Base-by-base conservation (phyloP, 2,329 filamentous ascomycete species). In the Metarhizium guizhouense region DNA sequence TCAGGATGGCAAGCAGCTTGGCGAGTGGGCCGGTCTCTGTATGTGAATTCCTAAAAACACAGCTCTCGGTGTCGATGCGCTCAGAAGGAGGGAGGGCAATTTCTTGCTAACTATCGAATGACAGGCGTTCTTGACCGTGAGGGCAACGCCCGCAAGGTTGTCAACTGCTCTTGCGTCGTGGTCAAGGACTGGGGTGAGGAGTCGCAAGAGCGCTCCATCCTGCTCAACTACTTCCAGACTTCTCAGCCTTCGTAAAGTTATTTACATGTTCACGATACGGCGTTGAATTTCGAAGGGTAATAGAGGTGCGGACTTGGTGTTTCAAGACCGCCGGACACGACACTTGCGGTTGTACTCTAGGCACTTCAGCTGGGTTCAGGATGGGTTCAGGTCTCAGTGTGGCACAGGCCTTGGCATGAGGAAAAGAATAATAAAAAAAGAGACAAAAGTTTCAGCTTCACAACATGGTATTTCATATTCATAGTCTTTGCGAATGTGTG, bases 191-290 rank as follows among this genome's bases (percentile, higher is more conserved):
- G 94, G 94, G 94, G 94, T 85, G 94, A 97, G 86, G 94, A 99
- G 84, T 95, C 89, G 67, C 92, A 95, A 82, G 94, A 99, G 86
- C 92, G 94, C 74, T 90, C 87, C 72, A 91, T 97, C 79, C 89
- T 99, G 75, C 90, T 99, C 78, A 96, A 99, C 88, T 99, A 99
- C 89, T 97, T 99, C 92, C 89, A 96, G 83, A 96, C 91, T 75
- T 83, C 85, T 76, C 83, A 85, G 75, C 32, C 32, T 11, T 11
- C 6, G 32, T 7, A 34, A 85, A 70, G 49, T 29, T 13, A 52
- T 47, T 43, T 48, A 59, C 50, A 48, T 56, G 58, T 52, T 57
- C 57, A 60, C 58, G 59, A 61, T 20, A 62, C 60, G 64, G 68
- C 61, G 66, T 68, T 70, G 61, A 67, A 48, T 48, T 67, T 64